phyloP scores from a whole-genome alignment of 768 basidiomycete species.

The Holtermannia corniformis region DNA sequence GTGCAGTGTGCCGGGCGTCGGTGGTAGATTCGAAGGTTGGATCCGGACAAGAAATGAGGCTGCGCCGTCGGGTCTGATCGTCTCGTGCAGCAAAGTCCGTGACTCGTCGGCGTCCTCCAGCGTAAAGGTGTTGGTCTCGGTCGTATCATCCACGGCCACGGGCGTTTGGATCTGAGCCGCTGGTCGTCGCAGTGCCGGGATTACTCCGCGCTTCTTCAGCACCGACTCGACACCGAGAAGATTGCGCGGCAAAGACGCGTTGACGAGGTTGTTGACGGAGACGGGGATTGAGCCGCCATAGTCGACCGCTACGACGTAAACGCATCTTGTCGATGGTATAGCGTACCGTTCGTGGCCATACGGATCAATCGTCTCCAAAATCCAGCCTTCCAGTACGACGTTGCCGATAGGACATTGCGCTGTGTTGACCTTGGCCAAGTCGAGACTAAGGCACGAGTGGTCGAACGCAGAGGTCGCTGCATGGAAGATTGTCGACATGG shows the following conservation, averaged over 20 bases:
- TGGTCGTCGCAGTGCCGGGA: conserved; percentile 64
- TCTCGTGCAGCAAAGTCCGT: conserved; percentile 17
- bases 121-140: conserved; percentile 25
- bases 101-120: conserved; percentile 25
- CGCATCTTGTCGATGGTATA: conserved; percentile 85
- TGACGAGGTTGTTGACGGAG: conserved; percentile 75
- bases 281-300: conserved; percentile 76
- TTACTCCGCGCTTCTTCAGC: conserved; percentile 56
- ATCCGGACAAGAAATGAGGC: conserved; percentile 27
- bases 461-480: conserved; percentile 60
- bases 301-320: conserved; percentile 72
- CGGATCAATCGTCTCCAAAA: conserved; percentile 89
- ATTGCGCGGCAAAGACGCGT: conserved; percentile 61
- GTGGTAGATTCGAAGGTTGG: conserved; percentile 14
- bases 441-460: conserved; percentile 52
- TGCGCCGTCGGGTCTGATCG: conserved; percentile 18
- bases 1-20: not conserved
- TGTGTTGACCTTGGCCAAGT: conserved; percentile 66
- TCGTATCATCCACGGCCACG: conserved; percentile 3
- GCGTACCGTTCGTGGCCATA: conserved; percentile 88
- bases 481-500: conserved; percentile 60
- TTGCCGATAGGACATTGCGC: conserved; percentile 64
- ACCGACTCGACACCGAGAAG: conserved; percentile 65
- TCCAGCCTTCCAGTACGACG: conserved; percentile 85
- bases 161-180: conserved; percentile 46